Conservation (phyloP, 2,329 filamentous ascomycete species). For the Sclerotinia nivalis region DNA sequence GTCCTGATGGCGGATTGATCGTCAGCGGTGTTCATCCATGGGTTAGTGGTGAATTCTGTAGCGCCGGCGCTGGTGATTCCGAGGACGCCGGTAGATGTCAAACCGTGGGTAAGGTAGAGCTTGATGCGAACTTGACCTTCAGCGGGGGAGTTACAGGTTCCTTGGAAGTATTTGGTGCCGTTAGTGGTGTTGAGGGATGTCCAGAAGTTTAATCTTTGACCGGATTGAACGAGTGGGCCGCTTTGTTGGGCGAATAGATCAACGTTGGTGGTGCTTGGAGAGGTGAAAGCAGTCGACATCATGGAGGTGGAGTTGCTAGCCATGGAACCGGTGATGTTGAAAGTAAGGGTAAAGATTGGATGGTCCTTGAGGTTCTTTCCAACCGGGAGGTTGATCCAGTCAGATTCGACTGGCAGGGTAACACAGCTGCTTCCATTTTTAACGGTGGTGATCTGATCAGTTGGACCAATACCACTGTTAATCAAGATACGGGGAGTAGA, state of each 20-base stretch:
- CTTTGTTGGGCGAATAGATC: conserved; percentile 27
- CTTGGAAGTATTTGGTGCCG: conserved; percentile 21
- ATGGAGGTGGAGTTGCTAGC: conserved; percentile 12
- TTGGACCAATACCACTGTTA: conserved; percentile 38
- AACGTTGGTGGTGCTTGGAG: conserved; percentile 45
- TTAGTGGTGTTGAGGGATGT: conserved; percentile 20
- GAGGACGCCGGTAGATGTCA: conserved; percentile 50
- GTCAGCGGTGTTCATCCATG: conserved; percentile 59
- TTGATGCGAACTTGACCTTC: conserved; percentile 49
- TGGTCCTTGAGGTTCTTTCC: conserved; percentile 58
- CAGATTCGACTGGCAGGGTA: conserved; percentile 47
- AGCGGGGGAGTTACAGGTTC: conserved; percentile 17
- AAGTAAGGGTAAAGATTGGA: conserved; percentile 49
- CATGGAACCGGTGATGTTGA: conserved; percentile 29
- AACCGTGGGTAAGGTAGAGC: conserved; percentile 53
- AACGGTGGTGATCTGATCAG: conserved; percentile 43
- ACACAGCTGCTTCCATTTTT: conserved; percentile 31
- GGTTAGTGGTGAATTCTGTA: conserved; percentile 47
- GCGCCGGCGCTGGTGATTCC: conserved; percentile 45
- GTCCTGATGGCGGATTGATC: conserved; percentile 54
- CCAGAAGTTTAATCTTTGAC: conserved; percentile 22
- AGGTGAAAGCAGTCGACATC: conserved; percentile 45
- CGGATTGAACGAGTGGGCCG: conserved; percentile 15
- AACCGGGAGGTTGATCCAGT: conserved; percentile 61
- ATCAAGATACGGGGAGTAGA: conserved; percentile 37